Evolutionary conservation across 805 yeast genomes (phyloP).

Genomic region (Ogataea zsoltii): DNA sequence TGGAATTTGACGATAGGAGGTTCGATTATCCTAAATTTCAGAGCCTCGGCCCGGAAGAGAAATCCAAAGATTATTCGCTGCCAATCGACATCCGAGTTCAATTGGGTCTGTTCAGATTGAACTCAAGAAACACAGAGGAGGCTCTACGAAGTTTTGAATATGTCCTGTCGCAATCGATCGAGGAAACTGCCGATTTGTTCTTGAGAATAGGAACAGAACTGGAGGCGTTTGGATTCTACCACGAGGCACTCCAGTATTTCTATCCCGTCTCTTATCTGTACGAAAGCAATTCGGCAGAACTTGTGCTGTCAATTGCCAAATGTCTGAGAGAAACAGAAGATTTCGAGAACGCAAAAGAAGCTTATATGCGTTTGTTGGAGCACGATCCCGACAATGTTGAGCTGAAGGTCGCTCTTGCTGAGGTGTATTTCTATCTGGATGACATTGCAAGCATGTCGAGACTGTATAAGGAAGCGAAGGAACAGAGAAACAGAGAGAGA

Average conservation of each 20-base stretch:
- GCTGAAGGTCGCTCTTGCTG: slow-evolving; percentile 76
- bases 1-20: slow-evolving; percentile 81
- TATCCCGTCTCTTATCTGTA: slow-evolving; percentile 55
- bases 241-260: slow-evolving; percentile 75
- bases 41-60: slow-evolving; percentile 40
- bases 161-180: slow-evolving; percentile 52
- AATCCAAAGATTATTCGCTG: slow-evolving; percentile 46
- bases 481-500: slow-evolving; percentile 37
- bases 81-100: slow-evolving; percentile 90
- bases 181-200: slow-evolving; percentile 70
- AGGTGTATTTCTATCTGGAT: slow-evolving; percentile 68
- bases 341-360: slow-evolving; percentile 61
- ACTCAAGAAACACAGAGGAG: slow-evolving; percentile 62
- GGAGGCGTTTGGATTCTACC: slow-evolving; percentile 65
- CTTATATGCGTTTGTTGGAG: slow-evolving; percentile 54
- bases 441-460: slow-evolving; percentile 57
- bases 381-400: slow-evolving; percentile 67
- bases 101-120: slow-evolving; percentile 72
- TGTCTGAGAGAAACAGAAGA: slow-evolving; percentile 77
- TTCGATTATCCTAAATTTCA: slow-evolving; percentile 46
- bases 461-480: slow-evolving; percentile 54
- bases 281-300: slow-evolving; percentile 51
- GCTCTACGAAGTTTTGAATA: slow-evolving; percentile 70
- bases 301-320: slow-evolving; percentile 64
- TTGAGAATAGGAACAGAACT: slow-evolving; percentile 74